phyloP scores from a whole-genome alignment of 23 red algal genomes.

The Gracilaria gracilis region DNA sequence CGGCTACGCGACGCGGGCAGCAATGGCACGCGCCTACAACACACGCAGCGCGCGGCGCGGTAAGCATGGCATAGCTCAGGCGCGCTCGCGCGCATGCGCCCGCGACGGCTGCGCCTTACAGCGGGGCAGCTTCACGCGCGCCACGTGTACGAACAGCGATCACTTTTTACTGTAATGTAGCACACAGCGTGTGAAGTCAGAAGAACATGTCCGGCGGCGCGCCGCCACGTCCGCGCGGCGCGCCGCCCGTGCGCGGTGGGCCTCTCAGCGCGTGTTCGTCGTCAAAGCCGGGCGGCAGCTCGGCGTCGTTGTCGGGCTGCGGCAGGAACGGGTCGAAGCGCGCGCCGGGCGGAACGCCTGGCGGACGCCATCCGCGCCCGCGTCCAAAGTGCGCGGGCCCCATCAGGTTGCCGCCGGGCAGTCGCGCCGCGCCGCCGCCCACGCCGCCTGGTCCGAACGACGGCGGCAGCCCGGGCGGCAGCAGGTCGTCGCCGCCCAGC shows the following conservation, averaged over 20 bases:
- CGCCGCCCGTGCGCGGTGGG: no score
- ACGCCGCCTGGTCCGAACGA: conserved; percentile 5
- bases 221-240: not conserved
- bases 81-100: no score
- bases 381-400: conserved; percentile 59
- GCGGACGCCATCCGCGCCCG: conserved; percentile 32
- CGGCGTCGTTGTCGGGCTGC: conserved; percentile 57
- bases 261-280: conserved; percentile 59
- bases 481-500: conserved; percentile 42
- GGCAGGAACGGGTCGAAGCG: conserved; percentile 81
- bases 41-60: not conserved
- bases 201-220: not conserved
- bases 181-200: no score
- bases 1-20: not conserved
- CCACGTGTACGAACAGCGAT: no score
- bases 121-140: no score
- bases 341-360: conserved; percentile 77
- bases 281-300: conserved; percentile 52
- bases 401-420: conserved; percentile 80
- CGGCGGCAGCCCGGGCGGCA: conserved; percentile 40
- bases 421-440: conserved; percentile 10
- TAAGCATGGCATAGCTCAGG: not conserved
- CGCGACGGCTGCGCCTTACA: no score
- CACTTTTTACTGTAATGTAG: no score
- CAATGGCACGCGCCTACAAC: no score